Conservation (phyloP, 2,329 filamentous ascomycete species). For the Teratosphaeria gauchensis region DNA sequence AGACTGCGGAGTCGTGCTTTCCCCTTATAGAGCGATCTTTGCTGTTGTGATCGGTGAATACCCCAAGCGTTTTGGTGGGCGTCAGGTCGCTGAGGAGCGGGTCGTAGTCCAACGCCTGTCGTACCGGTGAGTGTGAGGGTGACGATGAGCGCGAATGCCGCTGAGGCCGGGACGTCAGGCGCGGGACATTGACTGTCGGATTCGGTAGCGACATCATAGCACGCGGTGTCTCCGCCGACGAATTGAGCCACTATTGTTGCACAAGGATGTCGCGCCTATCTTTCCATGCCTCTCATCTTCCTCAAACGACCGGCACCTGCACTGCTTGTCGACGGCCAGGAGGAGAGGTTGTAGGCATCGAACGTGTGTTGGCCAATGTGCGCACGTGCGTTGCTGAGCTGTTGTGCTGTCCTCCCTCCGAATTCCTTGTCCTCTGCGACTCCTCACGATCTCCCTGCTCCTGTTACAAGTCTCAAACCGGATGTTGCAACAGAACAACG, state of each 20-base stretch:
- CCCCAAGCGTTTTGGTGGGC: constrained; percentile 51
- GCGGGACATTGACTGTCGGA: constrained; percentile 21
- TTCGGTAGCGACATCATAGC: constrained; percentile 6
- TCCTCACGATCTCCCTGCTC: neutral
- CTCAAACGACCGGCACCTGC: neutral
- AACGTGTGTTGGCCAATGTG: neutral
- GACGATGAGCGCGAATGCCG: constrained; percentile 19
- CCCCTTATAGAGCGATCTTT: constrained; percentile 1
- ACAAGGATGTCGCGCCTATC: neutral
- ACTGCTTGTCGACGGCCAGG: neutral
- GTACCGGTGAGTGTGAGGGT: constrained; percentile 21
- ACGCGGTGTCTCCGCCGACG: neutral
- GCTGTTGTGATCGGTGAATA: constrained; percentile 41
- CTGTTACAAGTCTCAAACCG: neutral
- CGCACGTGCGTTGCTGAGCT: neutral
- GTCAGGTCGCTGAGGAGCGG: constrained; percentile 50
- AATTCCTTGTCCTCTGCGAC: neutral
- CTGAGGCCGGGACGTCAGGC: constrained; percentile 10
- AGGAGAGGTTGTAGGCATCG: neutral
- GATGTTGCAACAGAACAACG: neutral
- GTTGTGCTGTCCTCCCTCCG: neutral
- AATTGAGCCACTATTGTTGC: neutral
- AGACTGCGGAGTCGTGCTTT: constrained; percentile 30
- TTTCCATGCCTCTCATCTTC: neutral
- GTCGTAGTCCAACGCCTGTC: constrained; percentile 20